Conservation (phyloP, 75 land plant genomes). For the Pinus tabuliformis region DNA sequence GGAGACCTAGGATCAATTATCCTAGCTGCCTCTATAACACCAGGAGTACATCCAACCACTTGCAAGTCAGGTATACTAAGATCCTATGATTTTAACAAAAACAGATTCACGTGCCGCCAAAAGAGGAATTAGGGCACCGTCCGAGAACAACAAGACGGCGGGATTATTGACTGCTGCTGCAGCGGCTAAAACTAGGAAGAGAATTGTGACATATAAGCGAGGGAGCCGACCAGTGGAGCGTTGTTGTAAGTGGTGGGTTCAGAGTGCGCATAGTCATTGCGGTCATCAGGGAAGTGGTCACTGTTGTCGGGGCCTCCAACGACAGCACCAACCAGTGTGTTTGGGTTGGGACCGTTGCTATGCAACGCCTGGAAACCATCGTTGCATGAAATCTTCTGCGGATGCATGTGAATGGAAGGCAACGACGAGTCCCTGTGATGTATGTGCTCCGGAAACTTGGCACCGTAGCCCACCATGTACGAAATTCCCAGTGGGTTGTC, state of each 20-base stretch:
- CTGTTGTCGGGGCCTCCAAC: constrained; percentile 96
- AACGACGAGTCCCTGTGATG: constrained; percentile 92
- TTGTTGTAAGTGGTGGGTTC: constrained; percentile 94
- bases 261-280: constrained; percentile 85
- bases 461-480: constrained; percentile 94
- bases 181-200: too few species aligned
- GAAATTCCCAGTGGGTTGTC: constrained; percentile 89
- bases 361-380: constrained; percentile 70
- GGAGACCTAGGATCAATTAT: too few species aligned
- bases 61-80: too few species aligned
- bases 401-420: constrained; percentile 53
- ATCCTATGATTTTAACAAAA: too few species aligned
- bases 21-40: too few species aligned
- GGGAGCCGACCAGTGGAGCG: constrained; percentile 74
- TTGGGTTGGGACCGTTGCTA: constrained; percentile 64
- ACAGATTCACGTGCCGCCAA: too few species aligned
- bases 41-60: too few species aligned
- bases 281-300: constrained; percentile 78
- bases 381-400: constrained; percentile 59
- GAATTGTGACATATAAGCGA: constrained; percentile 30
- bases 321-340: constrained; percentile 75
- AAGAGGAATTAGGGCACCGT: too few species aligned
- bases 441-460: constrained; percentile 66
- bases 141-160: too few species aligned
- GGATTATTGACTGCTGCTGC: too few species aligned